Base-by-base conservation (phyloP, 352 stramenopile genomes). In the Pythium brassicae region DNA sequence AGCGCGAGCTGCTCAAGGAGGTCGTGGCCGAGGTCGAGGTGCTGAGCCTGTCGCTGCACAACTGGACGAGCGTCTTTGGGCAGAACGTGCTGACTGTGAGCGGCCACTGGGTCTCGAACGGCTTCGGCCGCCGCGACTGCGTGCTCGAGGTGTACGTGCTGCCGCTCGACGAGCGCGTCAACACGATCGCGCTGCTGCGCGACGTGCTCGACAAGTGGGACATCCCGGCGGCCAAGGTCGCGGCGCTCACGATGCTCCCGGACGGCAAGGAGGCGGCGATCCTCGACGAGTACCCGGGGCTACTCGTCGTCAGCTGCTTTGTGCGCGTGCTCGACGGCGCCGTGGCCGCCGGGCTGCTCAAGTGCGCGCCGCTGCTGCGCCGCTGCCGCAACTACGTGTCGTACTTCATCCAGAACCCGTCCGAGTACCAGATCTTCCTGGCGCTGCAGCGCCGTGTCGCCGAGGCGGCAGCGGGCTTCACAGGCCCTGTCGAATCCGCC, bases 161-260 rank as follows among this genome's bases (percentile, higher is more conserved):
- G 52, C 81, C 81, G 19, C 62, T 91, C 12, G 81, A 89, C 58
- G 81, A 91, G 55, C 76, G 68, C 2, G 78, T 91, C 2, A 91
- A 91, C 57, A 91, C 81, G 10, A 86, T 89, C 50, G 81, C 81
- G 22, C 48, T 91, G 55, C 72, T 91, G 47, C 76, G 78, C 22
- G 81, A 91, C 44, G 81, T 91, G 17, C 86, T 91, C 72, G 78
- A 88, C 60, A 91, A 91, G 49, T 91, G 81, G 81, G 81, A 87
- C n/a, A 88, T 91, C 50, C 70, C 76, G 10, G 60, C 76, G 7
- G 65, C 72, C 15, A 91, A 91, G 63, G 76, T 91, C 0, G 78
- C 78, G 29, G 81, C 78, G 22, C 66, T 91, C 14, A 88, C 78
- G 1, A 91, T 89, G 78, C 63, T 81, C 26, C 72, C 75, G 27